Percentiles rank a stretch among this genome's conserved stretches.
Evolutionary conservation across 2,329 filamentous ascomycete species (phyloP).

Genomic region (Colletotrichum destructivum): DNA sequence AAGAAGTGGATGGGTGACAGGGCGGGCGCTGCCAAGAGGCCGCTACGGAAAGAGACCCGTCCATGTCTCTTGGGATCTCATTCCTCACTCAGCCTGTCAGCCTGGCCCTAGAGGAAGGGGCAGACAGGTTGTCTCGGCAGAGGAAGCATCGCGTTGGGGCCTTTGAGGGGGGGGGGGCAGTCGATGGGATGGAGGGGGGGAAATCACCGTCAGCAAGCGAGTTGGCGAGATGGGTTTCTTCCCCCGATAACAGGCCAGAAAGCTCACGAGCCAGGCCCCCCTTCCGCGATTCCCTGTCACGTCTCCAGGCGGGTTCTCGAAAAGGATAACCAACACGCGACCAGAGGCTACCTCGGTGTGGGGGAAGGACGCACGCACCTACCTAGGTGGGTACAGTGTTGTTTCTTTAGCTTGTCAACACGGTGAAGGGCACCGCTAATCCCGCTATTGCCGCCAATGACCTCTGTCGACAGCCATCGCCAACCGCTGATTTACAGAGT

Average conservation of each 20-base stretch:
- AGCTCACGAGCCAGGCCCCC: constrained; percentile 18
- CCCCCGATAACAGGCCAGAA: constrained; percentile 29
- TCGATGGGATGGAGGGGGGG: constrained; percentile 17
- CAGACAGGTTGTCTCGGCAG: neutral
- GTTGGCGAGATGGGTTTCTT: constrained; percentile 16
- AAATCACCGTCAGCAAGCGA: constrained; percentile 21
- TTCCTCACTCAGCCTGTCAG: constrained; percentile 29
- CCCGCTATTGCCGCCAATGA: neutral
- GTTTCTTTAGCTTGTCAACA: neutral
- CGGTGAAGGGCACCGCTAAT: neutral
- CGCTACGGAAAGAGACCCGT: constrained; percentile 37
- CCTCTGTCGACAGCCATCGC: neutral
- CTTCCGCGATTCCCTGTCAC: constrained; percentile 21
- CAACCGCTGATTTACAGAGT: neutral
- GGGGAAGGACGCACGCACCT: constrained; percentile 10
- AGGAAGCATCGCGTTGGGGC: constrained; percentile 23
- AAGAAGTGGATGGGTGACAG: constrained; percentile 39
- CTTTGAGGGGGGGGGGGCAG: neutral
- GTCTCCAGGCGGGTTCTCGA: constrained; percentile 9
- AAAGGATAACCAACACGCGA: constrained; percentile 36
- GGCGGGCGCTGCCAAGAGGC: constrained; percentile 38
- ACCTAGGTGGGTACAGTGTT: neutral
- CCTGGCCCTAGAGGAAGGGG: constrained; percentile 3
- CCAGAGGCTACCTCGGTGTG: constrained; percentile 2
- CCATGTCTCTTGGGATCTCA: constrained; percentile 33